Evolutionary conservation across 1,284 basidiomycete genomes (phyloP), one percentile per base, ranked within the genome.

Genomic region (Tetrapyrgos nigripes): DNA sequence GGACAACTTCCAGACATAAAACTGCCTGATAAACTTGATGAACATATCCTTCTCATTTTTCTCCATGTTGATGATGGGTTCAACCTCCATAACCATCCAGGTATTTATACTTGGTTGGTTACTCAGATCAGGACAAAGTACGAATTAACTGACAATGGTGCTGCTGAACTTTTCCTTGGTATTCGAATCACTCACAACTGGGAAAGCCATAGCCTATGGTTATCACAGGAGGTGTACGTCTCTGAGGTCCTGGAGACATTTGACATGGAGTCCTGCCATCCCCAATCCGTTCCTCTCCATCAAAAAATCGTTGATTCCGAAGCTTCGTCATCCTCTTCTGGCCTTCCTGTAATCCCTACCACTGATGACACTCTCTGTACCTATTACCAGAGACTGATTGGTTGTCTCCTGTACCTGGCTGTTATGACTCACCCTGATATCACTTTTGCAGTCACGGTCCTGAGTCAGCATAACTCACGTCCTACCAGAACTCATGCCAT

Each of bases 41-140:
- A 33, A 14, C 31, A 33, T 14, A 33, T 33, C 31, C 31, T 33
- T 14, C 31, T 33, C 14, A 33, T 33, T 14, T 33, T 33, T 33
- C 31, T 33, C 8, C 31, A 33, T 33, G 31, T 33, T 14, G 31
- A 33, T 33, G 31, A 33, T 33, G 31, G 31, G 8, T 14, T 33
- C 31, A 33, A 33, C 31, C 14, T 33, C 8, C 31, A 33, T 33
- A 33, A 63, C 23, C 53, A 52, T 1, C 24, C 8, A 8, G 27
- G 26, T 5, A 28, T 58, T 1, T 59, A 54, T 27, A 3, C 14
- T 21, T 59, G 51, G 57, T n/a, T 59, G 13, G 49, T 59, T 6
- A 3, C 2, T 0, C 8, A 19, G 10, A n/a, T 58, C 21, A 23
- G 17, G 3, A 8, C 2, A 3, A 3, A 29, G 13, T 58, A 47